Evolutionary conservation across 179 eudicot species (phyloP), one percentile per base, ranked within the genome.

Genomic region (Silene noctiflora): DNA sequence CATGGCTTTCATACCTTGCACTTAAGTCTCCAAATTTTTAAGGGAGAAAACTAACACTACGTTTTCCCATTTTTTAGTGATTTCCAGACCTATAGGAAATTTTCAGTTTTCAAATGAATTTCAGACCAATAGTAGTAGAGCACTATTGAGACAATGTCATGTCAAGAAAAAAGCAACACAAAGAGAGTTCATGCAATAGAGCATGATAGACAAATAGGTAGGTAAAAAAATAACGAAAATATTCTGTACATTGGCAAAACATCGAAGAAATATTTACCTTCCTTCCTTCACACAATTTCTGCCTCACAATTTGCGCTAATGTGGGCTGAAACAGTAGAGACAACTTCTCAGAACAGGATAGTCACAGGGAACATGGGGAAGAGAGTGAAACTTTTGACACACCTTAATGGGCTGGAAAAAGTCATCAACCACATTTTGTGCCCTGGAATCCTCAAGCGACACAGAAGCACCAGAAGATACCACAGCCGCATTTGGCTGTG

Each of bases 371-470:
- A 72, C 19, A 72, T 25, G 17, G 71, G 74, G 73, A 33, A 33
- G 22, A 55, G 19, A 64, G 63, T 3, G 29, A 73, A 16, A 29
- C 20, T 42, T 59, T 66, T 4, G 35, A 10, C 33, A 59, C 21
- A 90, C 98, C 91, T 87, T 90, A 82, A 88, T 86, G 14, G 97
- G 89, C 86, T 94, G 93, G 82, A 90, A 88, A 77, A 90, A 88
- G 85, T 90, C 97, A 87, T 94, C 96, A 76, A 89, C 88, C 53
- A 87, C 96, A 83, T 81, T 76, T 77, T 88, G 91, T 33, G 90
- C 87, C 73, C 86, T 80, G 44, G 88, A 76, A 81, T 90, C 97
- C 77, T 90, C 97, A 62, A 88, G 64, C 51, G 89, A 81, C 22
- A 84, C 74, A 80, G 77, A 66, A 74, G 81, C 84, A 70, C 80